A percentile compares a stretch with the other conserved stretches of the same genome.
phyloP scores from a whole-genome alignment of 306 rosid species.

The Amphicarpaea edgeworthii region DNA sequence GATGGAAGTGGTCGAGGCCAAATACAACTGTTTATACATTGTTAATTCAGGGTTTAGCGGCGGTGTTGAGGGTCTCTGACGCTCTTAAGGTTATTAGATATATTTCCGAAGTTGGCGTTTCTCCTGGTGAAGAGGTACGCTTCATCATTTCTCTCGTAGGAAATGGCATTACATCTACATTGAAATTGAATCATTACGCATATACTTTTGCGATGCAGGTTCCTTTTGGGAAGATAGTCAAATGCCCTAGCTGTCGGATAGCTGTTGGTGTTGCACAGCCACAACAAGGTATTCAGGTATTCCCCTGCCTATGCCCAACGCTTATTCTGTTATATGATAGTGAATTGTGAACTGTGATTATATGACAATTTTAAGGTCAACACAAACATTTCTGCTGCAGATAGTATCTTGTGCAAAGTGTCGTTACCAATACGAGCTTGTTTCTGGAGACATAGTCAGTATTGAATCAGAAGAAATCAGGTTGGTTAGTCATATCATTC shows the following conservation, averaged over 20 bases:
- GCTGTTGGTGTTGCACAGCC: conserved; percentile 97
- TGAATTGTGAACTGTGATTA: background rate
- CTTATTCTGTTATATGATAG: background rate
- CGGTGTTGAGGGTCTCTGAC: conserved; percentile 86
- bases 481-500: conserved; percentile 60
- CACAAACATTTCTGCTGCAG: conserved; percentile 55
- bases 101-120: conserved; percentile 84
- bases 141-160: background rate
- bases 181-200: no score
- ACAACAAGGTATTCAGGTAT: conserved; percentile 95
- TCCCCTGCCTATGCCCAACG: conserved; percentile 3
- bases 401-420: conserved; percentile 90
- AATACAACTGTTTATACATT: conserved; percentile 65
- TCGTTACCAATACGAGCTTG: conserved; percentile 89
- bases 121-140: conserved; percentile 91
- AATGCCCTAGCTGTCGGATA: conserved; percentile 86
- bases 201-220: conserved; percentile 71
- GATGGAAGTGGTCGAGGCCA: conserved; percentile 95
- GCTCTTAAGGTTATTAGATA: conserved; percentile 75
- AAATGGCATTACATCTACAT: background rate
- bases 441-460: conserved; percentile 81
- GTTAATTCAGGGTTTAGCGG: conserved; percentile 82
- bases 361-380: no score
- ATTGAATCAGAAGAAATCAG: conserved; percentile 96
- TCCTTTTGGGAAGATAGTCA: conserved; percentile 92